phyloP scores from a whole-genome alignment of 225 moss, liverwort and hornwort genomes.

The Bryum argenteum region DNA sequence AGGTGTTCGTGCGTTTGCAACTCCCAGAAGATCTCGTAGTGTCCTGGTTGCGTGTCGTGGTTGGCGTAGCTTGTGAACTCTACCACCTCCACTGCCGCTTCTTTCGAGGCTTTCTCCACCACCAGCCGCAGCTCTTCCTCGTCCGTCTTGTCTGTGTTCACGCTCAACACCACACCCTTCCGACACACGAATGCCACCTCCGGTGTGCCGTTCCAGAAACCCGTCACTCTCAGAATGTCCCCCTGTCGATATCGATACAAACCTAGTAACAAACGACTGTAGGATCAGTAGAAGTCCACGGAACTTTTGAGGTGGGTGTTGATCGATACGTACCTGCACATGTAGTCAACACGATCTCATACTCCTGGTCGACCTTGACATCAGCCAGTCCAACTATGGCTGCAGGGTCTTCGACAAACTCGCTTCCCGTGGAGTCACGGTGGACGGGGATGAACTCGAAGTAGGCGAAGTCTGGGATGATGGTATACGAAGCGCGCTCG shows the following conservation, averaged over 20 bases:
- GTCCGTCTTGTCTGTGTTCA: constrained; percentile 48
- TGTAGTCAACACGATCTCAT: constrained; percentile 71
- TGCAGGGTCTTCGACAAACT: constrained; percentile 15
- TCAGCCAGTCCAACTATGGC: constrained; percentile 51
- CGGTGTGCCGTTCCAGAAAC: constrained; percentile 62
- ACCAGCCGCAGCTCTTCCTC: constrained; percentile 60
- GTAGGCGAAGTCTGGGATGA: constrained; percentile 59
- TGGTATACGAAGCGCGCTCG: constrained; percentile 41
- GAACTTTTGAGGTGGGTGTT: no score
- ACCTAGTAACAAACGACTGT: no score
- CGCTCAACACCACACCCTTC: constrained; percentile 47
- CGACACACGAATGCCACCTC: constrained; percentile 57
- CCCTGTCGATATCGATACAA: constrained; percentile 67
- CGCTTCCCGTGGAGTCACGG: constrained; percentile 18
- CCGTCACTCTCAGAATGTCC: constrained; percentile 67
- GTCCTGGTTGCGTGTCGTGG: constrained; percentile 39
- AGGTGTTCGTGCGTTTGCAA: constrained; percentile 22
- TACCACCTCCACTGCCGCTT: constrained; percentile 40
- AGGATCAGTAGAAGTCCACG: no score
- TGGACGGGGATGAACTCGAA: constrained; percentile 47
- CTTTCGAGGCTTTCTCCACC: constrained; percentile 40
- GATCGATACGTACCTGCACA: constrained; percentile 53
- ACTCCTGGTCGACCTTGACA: constrained; percentile 58
- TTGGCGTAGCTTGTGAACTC: constrained; percentile 63
- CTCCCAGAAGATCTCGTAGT: constrained; percentile 65